Evolutionary conservation across 257 asterid species (phyloP), one percentile per base, ranked within the genome.

Genomic region (Craterostigma plantagineum): DNA sequence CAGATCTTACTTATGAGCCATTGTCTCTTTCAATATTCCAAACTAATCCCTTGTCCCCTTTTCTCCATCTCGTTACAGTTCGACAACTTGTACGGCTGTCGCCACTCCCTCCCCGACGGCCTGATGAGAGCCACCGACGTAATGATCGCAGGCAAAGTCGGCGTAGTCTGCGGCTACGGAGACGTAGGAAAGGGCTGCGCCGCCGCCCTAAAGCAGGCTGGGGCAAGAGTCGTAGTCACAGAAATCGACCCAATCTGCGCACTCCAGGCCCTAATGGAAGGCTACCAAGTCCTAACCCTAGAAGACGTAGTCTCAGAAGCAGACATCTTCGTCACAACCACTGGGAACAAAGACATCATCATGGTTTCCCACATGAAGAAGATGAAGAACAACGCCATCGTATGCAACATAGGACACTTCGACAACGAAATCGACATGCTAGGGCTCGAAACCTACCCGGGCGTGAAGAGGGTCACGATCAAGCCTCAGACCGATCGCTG

Each of bases 391-490:
- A 61, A 65, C 1, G 68, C 72, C 38, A 60, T 65, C 1, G 67
- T 65, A 7, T 65, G 72, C 68, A 65, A 65, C 62, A 65, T 65
- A 10, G 72, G 72, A 1, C 72, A 65, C 53, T 65, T 65, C 6
- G 64, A 65, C 53, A 60, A 56, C 4, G 72, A 65, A 33, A 60
- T 65, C 18, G 67, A 60, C 57, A 65, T 65, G 67, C 61, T 15
- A 0, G 67, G 72, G 7, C 68, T 60, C 1, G 67, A 56, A 48
- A 51, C 53, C 6, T 55, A n/a, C 63, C 63, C 67, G 0, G 67
- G 63, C 0, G 63, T 61, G 41, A 55, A 61, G 63, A 61, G 67
- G n/a, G 43, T 55, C 59, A 61, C 68, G 35, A 62, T 62, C 8
- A 62, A 62, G 63, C 68, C 68, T 0, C 68, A 62, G 16, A 62